These are phyloP conservation scores for Aspergillus persii DNA, from an alignment of 2,329 filamentous ascomycete species.

Conservation along the genomic window DNA sequence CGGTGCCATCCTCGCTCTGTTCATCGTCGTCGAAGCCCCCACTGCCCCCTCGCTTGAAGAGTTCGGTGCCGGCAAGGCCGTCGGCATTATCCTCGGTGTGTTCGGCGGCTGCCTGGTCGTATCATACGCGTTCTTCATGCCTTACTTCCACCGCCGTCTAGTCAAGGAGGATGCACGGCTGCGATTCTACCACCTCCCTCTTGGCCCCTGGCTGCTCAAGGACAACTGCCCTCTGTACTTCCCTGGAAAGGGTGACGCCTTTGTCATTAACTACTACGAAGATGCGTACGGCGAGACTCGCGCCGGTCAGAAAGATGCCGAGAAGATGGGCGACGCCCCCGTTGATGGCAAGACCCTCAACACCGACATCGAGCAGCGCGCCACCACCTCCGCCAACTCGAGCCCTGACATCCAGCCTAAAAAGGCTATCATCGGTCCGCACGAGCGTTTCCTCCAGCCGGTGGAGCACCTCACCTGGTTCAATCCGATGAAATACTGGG, in stretches of 20 bases:
- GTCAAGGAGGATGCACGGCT: conserved; percentile 22
- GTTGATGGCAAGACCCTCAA: conserved; percentile 10
- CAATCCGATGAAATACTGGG: conserved; percentile 28
- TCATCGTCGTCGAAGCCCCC: conserved; percentile 52
- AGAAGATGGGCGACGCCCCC: not conserved
- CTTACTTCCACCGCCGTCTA: conserved; percentile 29
- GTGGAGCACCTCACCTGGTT: conserved; percentile 15
- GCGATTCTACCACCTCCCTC: conserved; percentile 29
- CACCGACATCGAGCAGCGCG: conserved; percentile 12
- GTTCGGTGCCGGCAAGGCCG: conserved; percentile 25
- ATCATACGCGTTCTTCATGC: conserved; percentile 25
- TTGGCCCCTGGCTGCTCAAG: conserved; percentile 42
- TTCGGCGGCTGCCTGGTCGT: conserved; percentile 26
- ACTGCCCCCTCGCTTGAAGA: conserved; percentile 23
- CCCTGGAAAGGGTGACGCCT: conserved; percentile 35
- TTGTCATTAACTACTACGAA: conserved; percentile 44
- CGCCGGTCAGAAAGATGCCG: conserved; percentile 14
- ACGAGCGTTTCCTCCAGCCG: conserved; percentile 26
- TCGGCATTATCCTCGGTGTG: conserved; percentile 27
- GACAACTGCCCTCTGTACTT: conserved; percentile 42
- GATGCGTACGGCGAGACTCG: conserved; percentile 26
- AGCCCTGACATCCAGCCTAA: conserved; percentile 20
- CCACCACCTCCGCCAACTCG: conserved; percentile 17
- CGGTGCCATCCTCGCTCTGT: conserved; percentile 53
- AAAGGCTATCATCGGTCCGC: conserved; percentile 19